phyloP scores from a whole-genome alignment of 352 stramenopile genomes.

The Phytopythium sindhum region DNA sequence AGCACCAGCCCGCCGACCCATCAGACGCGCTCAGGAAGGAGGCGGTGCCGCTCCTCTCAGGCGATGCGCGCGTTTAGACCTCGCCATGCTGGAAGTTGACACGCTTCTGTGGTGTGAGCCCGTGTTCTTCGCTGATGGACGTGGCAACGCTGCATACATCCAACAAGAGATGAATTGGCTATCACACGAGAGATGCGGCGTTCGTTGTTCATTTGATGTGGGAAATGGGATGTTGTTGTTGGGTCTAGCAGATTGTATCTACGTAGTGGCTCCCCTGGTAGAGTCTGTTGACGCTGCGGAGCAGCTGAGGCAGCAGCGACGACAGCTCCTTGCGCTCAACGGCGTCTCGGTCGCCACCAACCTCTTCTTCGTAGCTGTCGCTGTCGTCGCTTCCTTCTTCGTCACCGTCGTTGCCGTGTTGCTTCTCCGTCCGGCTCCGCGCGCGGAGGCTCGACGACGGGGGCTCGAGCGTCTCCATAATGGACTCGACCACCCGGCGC shows the following conservation, averaged over 20 bases:
- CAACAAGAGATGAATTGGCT: not conserved
- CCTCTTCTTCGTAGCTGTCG: conserved; percentile 3
- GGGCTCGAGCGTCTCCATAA: conserved; percentile 21
- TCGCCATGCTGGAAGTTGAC: too few species aligned
- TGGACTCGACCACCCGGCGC: conserved; percentile 22
- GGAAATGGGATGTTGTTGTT: not conserved
- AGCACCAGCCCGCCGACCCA: conserved; percentile 23
- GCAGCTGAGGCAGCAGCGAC: conserved; percentile 44
- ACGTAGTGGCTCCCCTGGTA: too few species aligned
- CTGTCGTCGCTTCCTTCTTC: conserved; percentile 9
- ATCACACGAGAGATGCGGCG: not conserved
- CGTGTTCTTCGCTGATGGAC: not conserved
- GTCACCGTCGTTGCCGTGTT: conserved; percentile 8
- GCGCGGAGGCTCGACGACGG: not conserved
- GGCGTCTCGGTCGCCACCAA: not conserved
- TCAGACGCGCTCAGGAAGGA: conserved; percentile 23
- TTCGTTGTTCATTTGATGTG: not conserved
- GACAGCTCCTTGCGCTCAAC: conserved; percentile 28
- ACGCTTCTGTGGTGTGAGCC: not conserved
- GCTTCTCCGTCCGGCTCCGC: conserved; percentile 1
- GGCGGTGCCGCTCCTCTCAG: conserved; percentile 36
- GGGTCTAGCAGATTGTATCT: not conserved
- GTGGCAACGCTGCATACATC: not conserved
- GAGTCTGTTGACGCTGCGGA: conserved; percentile 22
- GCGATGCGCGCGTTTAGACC: conserved; percentile 10